Conservation (phyloP, 257 asterid genomes). For the Solanum boliviense region DNA sequence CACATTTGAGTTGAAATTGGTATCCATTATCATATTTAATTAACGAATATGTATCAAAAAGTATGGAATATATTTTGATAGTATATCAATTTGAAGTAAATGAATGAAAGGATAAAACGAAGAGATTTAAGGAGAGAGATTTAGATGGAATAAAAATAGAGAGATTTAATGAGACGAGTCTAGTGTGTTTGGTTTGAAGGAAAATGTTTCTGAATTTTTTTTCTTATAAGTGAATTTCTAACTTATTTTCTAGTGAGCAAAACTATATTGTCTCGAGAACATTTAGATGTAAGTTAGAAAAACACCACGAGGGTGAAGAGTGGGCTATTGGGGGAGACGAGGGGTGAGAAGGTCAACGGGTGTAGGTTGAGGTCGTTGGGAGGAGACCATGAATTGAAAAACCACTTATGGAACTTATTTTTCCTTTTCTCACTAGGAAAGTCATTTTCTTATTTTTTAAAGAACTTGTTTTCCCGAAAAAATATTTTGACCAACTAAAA, state of each 20-base stretch:
- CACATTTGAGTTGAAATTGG: background rate
- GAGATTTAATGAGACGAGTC: background rate
- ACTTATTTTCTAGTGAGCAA: background rate
- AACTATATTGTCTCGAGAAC: too few species aligned
- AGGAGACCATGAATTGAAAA: background rate
- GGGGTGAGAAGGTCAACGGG: background rate
- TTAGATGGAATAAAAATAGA: background rate
- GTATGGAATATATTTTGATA: background rate
- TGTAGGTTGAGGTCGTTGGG: background rate
- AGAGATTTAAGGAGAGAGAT: background rate
- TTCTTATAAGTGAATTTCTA: too few species aligned
- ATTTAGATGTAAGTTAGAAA: too few species aligned
- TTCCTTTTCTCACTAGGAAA: background rate
- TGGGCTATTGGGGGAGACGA: background rate
- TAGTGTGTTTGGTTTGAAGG: background rate
- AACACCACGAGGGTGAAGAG: background rate
- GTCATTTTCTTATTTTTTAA: background rate
- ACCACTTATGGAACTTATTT: background rate
- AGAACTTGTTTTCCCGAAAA: too few species aligned
- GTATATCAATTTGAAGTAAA: background rate
- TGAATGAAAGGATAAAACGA: background rate
- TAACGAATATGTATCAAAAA: background rate
- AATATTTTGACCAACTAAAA: background rate
- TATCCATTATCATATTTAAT: background rate
- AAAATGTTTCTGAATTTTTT: too few species aligned